These are phyloP conservation scores for Fusarium sp. DNA, from an alignment of 2,329 filamentous ascomycete genomes.

Conservation along the genomic window DNA sequence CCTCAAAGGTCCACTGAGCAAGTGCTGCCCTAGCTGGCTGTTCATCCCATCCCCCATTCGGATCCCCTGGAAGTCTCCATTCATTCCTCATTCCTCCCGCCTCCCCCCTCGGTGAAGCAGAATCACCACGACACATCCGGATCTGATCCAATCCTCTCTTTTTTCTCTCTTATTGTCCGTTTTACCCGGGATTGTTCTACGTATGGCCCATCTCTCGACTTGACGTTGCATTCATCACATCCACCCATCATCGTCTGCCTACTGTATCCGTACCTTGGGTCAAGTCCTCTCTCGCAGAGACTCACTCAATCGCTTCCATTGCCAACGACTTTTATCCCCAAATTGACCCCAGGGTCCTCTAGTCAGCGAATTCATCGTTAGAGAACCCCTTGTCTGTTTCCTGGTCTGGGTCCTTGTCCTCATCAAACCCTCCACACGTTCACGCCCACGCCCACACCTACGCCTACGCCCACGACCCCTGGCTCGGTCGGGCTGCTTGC, in stretches of 20 bases:
- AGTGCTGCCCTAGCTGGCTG: slow-evolving; percentile 24
- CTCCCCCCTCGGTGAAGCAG: slow-evolving; percentile 31
- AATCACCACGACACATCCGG: slow-evolving; percentile 36
- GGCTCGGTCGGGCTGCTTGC: slow-evolving; percentile 27
- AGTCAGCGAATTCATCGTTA: slow-evolving; percentile 29
- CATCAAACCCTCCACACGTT: slow-evolving; percentile 44
- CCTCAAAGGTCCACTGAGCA: slow-evolving; percentile 11
- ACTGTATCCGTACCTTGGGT: too few species aligned
- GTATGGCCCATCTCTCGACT: slow-evolving; percentile 25
- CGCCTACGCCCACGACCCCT: slow-evolving; percentile 39
- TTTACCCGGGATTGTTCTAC: neutral
- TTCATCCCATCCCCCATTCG: slow-evolving; percentile 42
- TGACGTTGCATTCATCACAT: slow-evolving; percentile 22
- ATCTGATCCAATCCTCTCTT: slow-evolving; percentile 33
- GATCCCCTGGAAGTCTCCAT: slow-evolving; percentile 35
- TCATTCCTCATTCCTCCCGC: slow-evolving; percentile 41
- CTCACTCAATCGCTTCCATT: slow-evolving; percentile 34
- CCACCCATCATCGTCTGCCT: slow-evolving; percentile 27
- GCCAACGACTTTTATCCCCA: slow-evolving; percentile 11
- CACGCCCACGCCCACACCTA: slow-evolving; percentile 34
- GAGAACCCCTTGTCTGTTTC: slow-evolving; percentile 34
- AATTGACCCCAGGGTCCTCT: slow-evolving; percentile 32
- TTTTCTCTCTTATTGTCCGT: slow-evolving; percentile 23
- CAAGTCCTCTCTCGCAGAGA: slow-evolving; percentile 6
- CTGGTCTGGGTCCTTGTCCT: slow-evolving; percentile 40